These are phyloP conservation scores for Sphaerostilbella broomeana DNA, from an alignment of 2,329 filamentous ascomycete genomes.

Conservation along the genomic window DNA sequence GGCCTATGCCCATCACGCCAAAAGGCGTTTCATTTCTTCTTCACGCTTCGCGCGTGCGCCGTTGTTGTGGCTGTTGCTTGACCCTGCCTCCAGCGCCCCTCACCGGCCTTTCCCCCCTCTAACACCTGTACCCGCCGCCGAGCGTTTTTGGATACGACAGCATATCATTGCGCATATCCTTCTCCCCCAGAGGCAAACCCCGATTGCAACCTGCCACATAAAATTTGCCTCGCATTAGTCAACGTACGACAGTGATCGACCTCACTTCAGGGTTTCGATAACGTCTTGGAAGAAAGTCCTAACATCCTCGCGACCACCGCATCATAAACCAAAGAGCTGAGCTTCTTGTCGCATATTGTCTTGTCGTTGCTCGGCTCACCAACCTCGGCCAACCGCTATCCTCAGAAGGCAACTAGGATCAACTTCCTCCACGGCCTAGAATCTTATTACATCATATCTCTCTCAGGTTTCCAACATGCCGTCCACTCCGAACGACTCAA, in stretches of 20 bases:
- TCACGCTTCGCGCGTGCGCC: slow-evolving; percentile 4
- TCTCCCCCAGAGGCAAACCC: neutral
- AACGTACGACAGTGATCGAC: too few relatives aligned
- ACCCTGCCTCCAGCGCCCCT: slow-evolving; percentile 13
- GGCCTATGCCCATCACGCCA: slow-evolving; percentile 12
- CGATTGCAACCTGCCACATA: too few relatives aligned
- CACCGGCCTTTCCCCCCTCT: slow-evolving; percentile 3
- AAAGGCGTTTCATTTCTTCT: slow-evolving; percentile 5
- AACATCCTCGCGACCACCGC: slow-evolving; percentile 6
- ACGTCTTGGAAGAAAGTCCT: too few relatives aligned
- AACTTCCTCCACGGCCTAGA: too few relatives aligned
- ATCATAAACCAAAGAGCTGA: slow-evolving; percentile 1
- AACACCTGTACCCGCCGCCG: too few relatives aligned
- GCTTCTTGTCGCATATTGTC: slow-evolving; percentile 3
- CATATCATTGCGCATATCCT: neutral
- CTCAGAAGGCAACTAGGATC: too few relatives aligned
- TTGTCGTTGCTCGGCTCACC: too few relatives aligned
- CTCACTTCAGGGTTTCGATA: too few relatives aligned
- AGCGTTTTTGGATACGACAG: too few relatives aligned
- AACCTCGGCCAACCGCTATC: too few relatives aligned
- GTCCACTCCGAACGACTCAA: slow-evolving; percentile 25
- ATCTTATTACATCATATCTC: neutral
- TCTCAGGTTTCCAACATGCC: slow-evolving; percentile 25
- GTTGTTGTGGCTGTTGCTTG: too few relatives aligned
- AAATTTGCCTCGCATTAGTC: too few relatives aligned